A percentile compares a stretch with the other conserved stretches of the same genome.
phyloP scores from a whole-genome alignment of 306 rosid genomes.

The Cercis canadensis region DNA sequence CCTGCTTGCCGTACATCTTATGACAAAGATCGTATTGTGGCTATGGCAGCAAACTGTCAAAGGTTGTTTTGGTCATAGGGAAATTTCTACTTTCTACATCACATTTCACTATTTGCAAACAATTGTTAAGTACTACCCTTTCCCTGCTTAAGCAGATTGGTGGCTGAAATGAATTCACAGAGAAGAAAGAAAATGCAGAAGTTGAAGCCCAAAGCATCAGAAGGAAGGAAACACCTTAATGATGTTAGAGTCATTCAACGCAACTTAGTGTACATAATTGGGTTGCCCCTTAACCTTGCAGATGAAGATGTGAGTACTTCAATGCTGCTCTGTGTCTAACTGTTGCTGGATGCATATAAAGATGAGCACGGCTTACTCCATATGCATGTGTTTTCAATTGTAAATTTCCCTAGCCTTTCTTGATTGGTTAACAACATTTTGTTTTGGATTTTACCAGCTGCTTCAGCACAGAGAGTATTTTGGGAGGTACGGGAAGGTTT shows the following conservation, averaged over 20 bases:
- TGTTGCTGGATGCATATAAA: conserved; percentile 34
- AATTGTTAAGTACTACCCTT: conserved; percentile 10
- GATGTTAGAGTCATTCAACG: conserved; percentile 66
- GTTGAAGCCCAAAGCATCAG: conserved; percentile 49
- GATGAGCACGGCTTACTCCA: conserved; percentile 22
- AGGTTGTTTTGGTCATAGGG: conserved; percentile 43
- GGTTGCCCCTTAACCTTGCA: conserved; percentile 58
- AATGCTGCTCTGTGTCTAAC: conserved; percentile 21
- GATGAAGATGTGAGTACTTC: conserved; percentile 57
- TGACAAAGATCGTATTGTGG: conserved; percentile 57
- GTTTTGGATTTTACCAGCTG: conserved; percentile 47
- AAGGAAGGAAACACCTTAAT: conserved; percentile 58
- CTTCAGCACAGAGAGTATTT: conserved; percentile 59
- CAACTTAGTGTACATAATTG: conserved; percentile 60
- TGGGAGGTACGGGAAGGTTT: conserved; percentile 63
- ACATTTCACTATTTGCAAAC: conserved; percentile 1
- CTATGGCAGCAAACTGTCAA: conserved; percentile 62
- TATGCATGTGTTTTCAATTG: conserved; percentile 1
- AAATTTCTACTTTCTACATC: conserved; percentile 13
- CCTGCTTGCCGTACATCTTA: conserved; percentile 59
- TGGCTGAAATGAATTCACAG: conserved; percentile 56
- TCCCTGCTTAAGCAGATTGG: conserved; percentile 50
- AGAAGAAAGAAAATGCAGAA: conserved; percentile 53
- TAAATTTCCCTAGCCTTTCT: conserved; percentile 14
- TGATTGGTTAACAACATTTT: conserved; percentile 18